Conservation (phyloP, 2,329 filamentous ascomycete species). For the Talaromyces sp. region DNA sequence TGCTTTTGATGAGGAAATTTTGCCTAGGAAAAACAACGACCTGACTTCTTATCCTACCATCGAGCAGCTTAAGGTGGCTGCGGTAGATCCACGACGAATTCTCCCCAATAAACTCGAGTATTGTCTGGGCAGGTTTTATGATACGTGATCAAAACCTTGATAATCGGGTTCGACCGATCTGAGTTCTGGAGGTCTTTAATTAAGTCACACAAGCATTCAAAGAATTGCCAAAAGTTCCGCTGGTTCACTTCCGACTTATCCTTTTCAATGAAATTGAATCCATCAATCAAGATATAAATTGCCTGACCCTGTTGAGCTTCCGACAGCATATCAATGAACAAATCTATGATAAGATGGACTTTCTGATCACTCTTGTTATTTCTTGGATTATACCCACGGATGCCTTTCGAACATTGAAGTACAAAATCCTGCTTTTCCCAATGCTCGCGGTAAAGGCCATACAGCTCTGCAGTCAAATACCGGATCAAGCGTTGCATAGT, state of each 20-base stretch:
- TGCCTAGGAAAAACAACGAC: neutral
- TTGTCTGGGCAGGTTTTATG: neutral
- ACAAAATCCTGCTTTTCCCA: neutral
- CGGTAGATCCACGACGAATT: neutral
- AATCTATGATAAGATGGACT: neutral
- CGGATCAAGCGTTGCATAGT: neutral
- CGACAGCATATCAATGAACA: neutral
- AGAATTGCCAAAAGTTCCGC: neutral
- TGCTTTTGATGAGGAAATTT: neutral
- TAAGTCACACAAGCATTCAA: neutral
- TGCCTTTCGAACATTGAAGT: neutral
- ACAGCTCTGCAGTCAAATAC: neutral
- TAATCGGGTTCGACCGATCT: neutral
- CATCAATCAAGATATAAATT: neutral
- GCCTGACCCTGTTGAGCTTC: neutral
- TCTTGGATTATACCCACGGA: neutral
- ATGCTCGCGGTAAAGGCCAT: neutral
- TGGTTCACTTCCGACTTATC: neutral
- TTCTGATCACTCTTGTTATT: neutral
- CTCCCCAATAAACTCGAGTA: neutral
- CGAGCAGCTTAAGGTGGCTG: neutral
- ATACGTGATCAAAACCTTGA: neutral
- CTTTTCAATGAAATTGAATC: neutral
- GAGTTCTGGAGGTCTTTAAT: neutral
- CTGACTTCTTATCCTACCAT: too few relatives aligned